phyloP scores from a whole-genome alignment of 164 flowering plant genomes.

The Nymphaea colorata region DNA sequence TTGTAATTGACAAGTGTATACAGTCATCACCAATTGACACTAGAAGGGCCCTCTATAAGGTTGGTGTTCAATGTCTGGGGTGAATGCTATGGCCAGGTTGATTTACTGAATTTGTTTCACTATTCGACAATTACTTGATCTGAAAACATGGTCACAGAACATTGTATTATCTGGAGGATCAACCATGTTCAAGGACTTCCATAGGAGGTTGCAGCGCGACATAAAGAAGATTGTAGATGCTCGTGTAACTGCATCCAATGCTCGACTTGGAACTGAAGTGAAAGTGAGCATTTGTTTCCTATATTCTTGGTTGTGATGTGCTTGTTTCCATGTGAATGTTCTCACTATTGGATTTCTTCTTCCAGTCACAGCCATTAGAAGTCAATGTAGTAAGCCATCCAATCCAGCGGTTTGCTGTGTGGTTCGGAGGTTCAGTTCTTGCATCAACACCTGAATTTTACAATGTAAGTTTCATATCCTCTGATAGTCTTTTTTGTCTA shows the following conservation, averaged over 20 bases:
- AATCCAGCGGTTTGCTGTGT: constrained; percentile 92
- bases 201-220: constrained; percentile 87
- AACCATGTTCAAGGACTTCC: constrained; percentile 97
- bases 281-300: constrained; percentile 35
- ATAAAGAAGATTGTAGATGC: constrained; percentile 94
- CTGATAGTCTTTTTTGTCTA: not conserved
- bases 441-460: constrained; percentile 98
- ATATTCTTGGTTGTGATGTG: not conserved
- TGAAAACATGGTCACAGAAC: constrained; percentile 40
- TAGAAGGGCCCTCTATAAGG: constrained; percentile 93
- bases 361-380: constrained; percentile 87
- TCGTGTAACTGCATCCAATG: constrained; percentile 60
- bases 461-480: constrained; percentile 26
- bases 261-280: constrained; percentile 62
- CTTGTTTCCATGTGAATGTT: not conserved
- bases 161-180: constrained; percentile 97
- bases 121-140: not conserved
- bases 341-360: not conserved
- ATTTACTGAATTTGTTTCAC: not conserved
- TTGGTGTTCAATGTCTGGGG: constrained; percentile 10
- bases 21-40: constrained; percentile 99
- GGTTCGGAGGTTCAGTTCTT: constrained; percentile 99
- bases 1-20: constrained; percentile 88
- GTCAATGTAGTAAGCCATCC: constrained; percentile 99
- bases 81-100: not conserved